Evolutionary conservation across 2,329 filamentous ascomycete genomes (phyloP), one percentile per base, ranked within the genome.

Genomic region (Sporothrix schenckii): DNA sequence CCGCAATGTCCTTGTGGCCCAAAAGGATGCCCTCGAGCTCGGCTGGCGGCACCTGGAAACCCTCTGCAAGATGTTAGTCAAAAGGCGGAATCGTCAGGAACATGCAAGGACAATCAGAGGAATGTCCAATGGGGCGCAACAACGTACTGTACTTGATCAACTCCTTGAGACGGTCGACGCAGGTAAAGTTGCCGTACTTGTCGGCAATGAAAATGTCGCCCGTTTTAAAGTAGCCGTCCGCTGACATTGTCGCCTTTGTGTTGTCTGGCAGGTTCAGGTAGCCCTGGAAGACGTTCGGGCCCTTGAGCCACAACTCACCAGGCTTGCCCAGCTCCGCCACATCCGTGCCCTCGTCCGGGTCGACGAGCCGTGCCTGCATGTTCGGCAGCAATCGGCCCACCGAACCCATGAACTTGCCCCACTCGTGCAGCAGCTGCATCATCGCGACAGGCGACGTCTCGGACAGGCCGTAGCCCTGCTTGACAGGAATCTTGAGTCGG

Each of bases 401-500:
- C 0, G 91, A 90, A 24, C 93, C 94, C 75, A 94, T 89, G 61
- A 87, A 88, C 66, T 85, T 88, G 72, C 88, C 83, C 92, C 93
- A 97, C 74, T 92, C 89, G 49, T 88, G 86, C 83, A 92, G 90
- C 9, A 85, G 82, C 79, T 93, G 92, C 11, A 88, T 87, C 75
- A 93, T 90, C 0, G 92, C 92, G 0, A 89, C 91, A 0, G 94
- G 93, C 34, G 90, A 90, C 16, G 93, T 96, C 82, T 98, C 94
- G 5, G 89, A 93, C 5, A 98, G 85, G 0, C 94, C 94, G 77
- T 97, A 98, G 21, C 92, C 94, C 80, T 98, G 94, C 83, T 97
- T 97, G 72, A 97, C 88, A 2, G 90, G 90, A 24, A 96, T 84
- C 67, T 88, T 88, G 71, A 95, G 87, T 9, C 93, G 88, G 24